A percentile compares a stretch with the other conserved stretches of the same genome.
phyloP scores from a whole-genome alignment of 345 rosid species.

The Eucalyptus sp. region DNA sequence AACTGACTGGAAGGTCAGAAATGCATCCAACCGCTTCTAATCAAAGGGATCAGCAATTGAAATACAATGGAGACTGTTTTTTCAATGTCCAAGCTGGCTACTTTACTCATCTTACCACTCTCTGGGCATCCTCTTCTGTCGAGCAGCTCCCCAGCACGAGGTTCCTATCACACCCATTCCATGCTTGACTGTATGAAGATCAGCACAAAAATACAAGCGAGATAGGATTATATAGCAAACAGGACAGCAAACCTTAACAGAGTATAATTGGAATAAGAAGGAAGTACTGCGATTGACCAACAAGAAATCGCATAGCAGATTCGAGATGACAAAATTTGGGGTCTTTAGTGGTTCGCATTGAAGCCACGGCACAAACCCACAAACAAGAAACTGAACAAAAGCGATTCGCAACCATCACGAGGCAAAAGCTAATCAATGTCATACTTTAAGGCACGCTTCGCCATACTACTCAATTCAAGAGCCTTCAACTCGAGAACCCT shows the following conservation, averaged over 20 bases:
- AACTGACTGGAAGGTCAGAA: background rate
- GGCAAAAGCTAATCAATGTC: background rate
- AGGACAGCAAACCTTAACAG: background rate
- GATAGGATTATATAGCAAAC: background rate
- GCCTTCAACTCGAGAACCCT: background rate
- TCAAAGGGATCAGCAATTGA: background rate
- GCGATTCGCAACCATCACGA: accelerated
- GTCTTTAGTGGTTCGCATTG: background rate
- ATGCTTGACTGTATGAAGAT: background rate
- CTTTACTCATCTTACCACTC: background rate
- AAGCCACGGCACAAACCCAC: background rate
- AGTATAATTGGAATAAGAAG: background rate
- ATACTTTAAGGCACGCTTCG: background rate
- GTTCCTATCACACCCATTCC: background rate
- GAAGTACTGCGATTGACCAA: background rate
- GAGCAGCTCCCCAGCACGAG: background rate
- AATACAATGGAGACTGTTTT: background rate
- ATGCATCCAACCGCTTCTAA: background rate
- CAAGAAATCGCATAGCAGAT: background rate
- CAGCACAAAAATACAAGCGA: background rate
- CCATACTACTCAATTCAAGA: background rate
- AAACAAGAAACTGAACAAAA: background rate
- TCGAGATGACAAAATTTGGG: background rate
- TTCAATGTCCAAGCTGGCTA: background rate
- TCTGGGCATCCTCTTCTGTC: background rate